Evolutionary conservation across 1,284 basidiomycete genomes (phyloP).

Genomic region (Apiotrichum siamense): DNA sequence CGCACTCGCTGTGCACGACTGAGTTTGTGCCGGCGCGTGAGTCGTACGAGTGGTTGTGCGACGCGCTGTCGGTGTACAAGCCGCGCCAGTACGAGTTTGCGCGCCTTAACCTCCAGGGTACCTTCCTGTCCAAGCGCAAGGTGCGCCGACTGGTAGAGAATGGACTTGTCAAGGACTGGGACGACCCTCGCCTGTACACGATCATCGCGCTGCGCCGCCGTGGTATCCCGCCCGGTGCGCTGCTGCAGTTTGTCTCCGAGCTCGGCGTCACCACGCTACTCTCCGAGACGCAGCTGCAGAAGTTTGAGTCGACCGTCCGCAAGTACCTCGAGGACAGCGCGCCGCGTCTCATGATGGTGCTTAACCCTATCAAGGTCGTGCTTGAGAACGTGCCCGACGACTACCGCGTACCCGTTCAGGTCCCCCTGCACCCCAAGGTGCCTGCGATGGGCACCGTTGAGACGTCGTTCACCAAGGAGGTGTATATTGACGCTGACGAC

Average conservation of each 20-base stretch:
- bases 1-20: conserved; percentile 93
- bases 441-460: conserved; percentile 75
- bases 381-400: conserved; percentile 88
- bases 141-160: conserved; percentile 83
- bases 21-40: conserved; percentile 96
- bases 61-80: conserved; percentile 92
- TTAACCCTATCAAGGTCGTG: conserved; percentile 83
- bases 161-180: conserved; percentile 84
- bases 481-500: conserved; percentile 93
- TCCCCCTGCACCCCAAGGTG: conserved; percentile 91
- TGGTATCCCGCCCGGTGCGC: conserved; percentile 91
- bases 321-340: conserved; percentile 84
- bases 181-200: conserved; percentile 97
- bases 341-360: conserved; percentile 86
- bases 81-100: conserved; percentile 98
- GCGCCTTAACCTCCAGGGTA: conserved; percentile 86
- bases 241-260: conserved; percentile 84
- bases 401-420: conserved; percentile 75
- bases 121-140: conserved; percentile 96
- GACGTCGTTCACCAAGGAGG: conserved; percentile 79
- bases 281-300: conserved; percentile 76
- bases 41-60: conserved; percentile 99
- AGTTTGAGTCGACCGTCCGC: conserved; percentile 86
- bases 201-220: conserved; percentile 90
- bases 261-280: conserved; percentile 86